Conservation (phyloP, 1,139 yeast species). For the Pichia sp. region DNA sequence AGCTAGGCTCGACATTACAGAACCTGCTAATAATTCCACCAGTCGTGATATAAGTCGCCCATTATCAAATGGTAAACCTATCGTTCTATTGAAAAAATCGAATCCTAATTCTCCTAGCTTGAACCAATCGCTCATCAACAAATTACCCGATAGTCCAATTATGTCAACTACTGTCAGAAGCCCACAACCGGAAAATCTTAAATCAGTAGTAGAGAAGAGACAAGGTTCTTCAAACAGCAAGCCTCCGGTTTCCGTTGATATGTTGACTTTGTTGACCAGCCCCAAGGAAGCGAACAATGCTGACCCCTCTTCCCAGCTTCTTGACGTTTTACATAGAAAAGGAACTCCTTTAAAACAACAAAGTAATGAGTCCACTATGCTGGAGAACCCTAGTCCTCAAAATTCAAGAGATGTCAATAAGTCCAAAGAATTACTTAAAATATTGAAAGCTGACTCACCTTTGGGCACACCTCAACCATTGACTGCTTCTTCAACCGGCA, state of each 20-base stretch:
- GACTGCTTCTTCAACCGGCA: background rate
- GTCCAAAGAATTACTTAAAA: constrained; percentile 11
- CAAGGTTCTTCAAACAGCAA: constrained; percentile 1
- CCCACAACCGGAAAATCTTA: background rate
- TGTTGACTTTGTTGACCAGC: constrained; percentile 13
- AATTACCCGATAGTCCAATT: background rate
- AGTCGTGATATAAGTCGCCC: constrained; percentile 9
- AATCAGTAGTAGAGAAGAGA: background rate
- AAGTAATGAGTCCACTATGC: background rate
- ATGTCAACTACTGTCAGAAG: background rate
- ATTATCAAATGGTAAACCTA: constrained; percentile 15
- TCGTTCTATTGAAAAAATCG: constrained; percentile 22
- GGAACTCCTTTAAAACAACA: background rate
- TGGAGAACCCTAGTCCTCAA: background rate
- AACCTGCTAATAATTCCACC: constrained; percentile 21
- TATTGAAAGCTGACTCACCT: background rate
- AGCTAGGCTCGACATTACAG: constrained; percentile 18
- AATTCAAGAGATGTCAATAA: background rate
- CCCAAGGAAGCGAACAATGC: constrained; percentile 12
- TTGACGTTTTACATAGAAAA: constrained; percentile 9
- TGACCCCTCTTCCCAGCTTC: constrained; percentile 15
- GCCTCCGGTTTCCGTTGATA: constrained; percentile 8
- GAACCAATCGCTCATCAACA: background rate
- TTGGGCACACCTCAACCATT: background rate
- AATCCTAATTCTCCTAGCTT: background rate